These are phyloP conservation scores for Kwoniella sp. DNA, from an alignment of 768 basidiomycete species.

Conservation along the genomic window DNA sequence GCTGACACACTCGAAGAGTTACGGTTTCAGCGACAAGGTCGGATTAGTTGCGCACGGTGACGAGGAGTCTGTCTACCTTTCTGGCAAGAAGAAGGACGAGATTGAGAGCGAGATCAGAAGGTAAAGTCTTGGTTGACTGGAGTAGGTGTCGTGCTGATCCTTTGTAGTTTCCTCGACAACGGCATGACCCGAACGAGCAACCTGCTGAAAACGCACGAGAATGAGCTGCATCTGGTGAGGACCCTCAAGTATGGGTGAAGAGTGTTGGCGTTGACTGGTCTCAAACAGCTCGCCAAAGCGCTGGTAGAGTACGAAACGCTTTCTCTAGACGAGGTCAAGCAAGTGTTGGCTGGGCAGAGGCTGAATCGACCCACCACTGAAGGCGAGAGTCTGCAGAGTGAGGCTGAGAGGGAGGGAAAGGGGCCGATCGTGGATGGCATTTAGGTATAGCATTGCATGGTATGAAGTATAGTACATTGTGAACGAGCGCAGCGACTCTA, in stretches of 20 bases:
- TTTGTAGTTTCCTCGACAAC: constrained; percentile 60
- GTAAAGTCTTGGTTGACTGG: constrained; percentile 55
- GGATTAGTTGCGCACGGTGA: constrained; percentile 75
- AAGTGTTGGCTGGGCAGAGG: constrained; percentile 76
- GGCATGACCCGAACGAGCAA: constrained; percentile 64
- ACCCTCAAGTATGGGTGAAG: neutral
- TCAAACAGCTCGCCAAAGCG: constrained; percentile 71
- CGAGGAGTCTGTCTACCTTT: constrained; percentile 66
- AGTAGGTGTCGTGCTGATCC: no score
- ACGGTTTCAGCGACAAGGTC: constrained; percentile 51
- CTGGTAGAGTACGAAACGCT: constrained; percentile 94
- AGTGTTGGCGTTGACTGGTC: neutral
- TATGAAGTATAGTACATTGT: neutral
- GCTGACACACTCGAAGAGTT: constrained; percentile 20
- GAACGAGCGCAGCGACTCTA: neutral
- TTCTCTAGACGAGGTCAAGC: constrained; percentile 75
- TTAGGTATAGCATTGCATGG: constrained; percentile 11
- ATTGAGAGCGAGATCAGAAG: constrained; percentile 83
- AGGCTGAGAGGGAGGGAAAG: constrained; percentile 19
- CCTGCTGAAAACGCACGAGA: constrained; percentile 63
- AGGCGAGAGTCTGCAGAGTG: constrained; percentile 29
- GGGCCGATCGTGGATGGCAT: constrained; percentile 40
- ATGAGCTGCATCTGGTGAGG: constrained; percentile 63
- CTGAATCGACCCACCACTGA: constrained; percentile 24
- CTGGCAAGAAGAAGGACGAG: constrained; percentile 69